Evolutionary conservation across 1,284 basidiomycete genomes (phyloP).

Genomic region (Malassezia nana): DNA sequence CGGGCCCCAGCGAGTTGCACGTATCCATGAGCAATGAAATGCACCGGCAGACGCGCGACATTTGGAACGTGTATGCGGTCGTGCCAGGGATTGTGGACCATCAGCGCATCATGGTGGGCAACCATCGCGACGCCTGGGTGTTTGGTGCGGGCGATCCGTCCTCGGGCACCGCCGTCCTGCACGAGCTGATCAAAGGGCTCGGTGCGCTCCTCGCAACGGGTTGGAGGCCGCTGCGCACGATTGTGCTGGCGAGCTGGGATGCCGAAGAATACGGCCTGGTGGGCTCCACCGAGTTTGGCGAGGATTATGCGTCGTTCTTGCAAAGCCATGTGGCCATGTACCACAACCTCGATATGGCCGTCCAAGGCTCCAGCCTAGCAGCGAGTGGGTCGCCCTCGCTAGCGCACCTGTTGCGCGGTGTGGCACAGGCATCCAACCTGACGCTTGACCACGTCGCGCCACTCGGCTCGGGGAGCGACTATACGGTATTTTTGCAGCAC

Average conservation of each 20-base stretch:
- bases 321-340: conserved; percentile 70
- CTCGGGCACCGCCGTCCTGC: conserved; percentile 73
- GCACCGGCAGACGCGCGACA: conserved; percentile 29
- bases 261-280: conserved; percentile 85
- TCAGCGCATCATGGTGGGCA: conserved; percentile 72
- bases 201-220: conserved; percentile 63
- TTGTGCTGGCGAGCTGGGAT: conserved; percentile 84
- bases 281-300: conserved; percentile 77
- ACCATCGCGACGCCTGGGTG: conserved; percentile 46
- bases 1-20: conserved; percentile 47
- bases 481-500: conserved; percentile 61
- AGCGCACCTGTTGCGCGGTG: conserved; percentile 61
- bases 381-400: conserved; percentile 64
- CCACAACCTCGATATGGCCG: conserved; percentile 68
- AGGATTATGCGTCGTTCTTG: conserved; percentile 77
- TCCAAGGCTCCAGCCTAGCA: conserved; percentile 59
- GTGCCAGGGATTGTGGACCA: conserved; percentile 75
- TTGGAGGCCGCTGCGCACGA: conserved; percentile 79
- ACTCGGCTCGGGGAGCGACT: conserved; percentile 57
- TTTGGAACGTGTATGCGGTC: conserved; percentile 72
- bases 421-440: conserved; percentile 51
- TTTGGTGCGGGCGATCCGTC: conserved; percentile 66
- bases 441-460: conserved; percentile 19
- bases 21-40: conserved; percentile 29
- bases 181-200: conserved; percentile 73